Evolutionary conservation across 140 eudicot genomes (phyloP), one percentile per base, ranked within the genome.

Genomic region (Stevia rebaudiana): DNA sequence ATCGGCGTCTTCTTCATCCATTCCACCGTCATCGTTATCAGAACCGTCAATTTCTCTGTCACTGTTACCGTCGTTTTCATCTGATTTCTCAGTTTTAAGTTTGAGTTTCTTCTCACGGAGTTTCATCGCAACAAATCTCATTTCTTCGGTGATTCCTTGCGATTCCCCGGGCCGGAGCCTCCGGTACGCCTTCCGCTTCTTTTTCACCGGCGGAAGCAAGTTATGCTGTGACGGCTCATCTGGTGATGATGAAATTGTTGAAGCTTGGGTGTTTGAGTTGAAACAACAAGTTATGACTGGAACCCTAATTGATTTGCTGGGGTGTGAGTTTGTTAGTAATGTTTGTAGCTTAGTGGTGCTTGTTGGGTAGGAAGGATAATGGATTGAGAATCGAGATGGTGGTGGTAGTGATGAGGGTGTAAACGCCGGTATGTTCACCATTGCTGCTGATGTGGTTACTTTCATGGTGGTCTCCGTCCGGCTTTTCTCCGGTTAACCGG

Each of bases 111-210:
- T 68, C 41, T 82, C 85, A 11, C 91, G 81, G n/a, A 92, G 83
- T 52, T 65, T 83, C 96, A 92, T 92, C 0, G 95, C 98, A 12
- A 92, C 94, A 46, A 92, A 92, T 63, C 98, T 79, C 98, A 92
- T 81, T 70, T 92, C 98, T 76, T 85, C 98, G 8, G 87, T 77
- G 40, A 91, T 91, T 2, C 98, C 98, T 42, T 79, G 39, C 19
- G 69, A 68, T 71, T 92, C 96, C 0, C 98, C 98, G 0, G 96
- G 98, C 67, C 77, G 79, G 66, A 35, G 74, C 70, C 78, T 81
- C 68, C 95, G 69, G 50, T 85, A 87, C 80, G 79, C 69, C 70
- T 68, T 67, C 59, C 82, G 76, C 70, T 47, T 74, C 82, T 63
- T 74, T 51, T 58, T 65, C 41, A 84, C 56, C 9, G 91, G 85